These are phyloP conservation scores for Anisogramma anomala DNA, from an alignment of 2,329 filamentous ascomycete genomes.

Conservation along the genomic window DNA sequence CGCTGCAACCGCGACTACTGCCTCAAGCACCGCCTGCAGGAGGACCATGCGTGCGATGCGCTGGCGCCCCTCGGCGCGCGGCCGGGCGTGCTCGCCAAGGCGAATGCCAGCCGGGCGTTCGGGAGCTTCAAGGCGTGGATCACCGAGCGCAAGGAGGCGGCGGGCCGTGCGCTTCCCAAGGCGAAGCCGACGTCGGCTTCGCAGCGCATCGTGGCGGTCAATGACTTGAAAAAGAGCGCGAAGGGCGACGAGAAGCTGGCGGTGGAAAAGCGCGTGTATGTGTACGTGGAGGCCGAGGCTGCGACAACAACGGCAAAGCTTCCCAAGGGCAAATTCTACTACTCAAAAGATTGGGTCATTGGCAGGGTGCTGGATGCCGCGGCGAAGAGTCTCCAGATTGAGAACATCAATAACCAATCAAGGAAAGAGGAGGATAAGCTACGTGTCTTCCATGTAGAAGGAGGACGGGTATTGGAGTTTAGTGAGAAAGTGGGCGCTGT, in stretches of 20 bases:
- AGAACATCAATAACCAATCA: conserved; percentile 73
- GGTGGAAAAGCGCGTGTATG: conserved; percentile 73
- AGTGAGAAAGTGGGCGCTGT: conserved; percentile 68
- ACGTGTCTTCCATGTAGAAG: conserved; percentile 86
- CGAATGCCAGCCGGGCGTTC: conserved; percentile 63
- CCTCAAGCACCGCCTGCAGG: conserved; percentile 61
- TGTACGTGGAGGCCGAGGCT: conserved; percentile 82
- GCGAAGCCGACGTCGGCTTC: conserved; percentile 52
- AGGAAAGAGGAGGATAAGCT: conserved; percentile 67
- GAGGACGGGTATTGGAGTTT: conserved; percentile 75
- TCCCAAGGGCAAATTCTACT: conserved; percentile 72
- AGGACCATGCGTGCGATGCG: conserved; percentile 78
- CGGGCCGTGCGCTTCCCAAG: conserved; percentile 48
- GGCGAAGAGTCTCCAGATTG: conserved; percentile 63
- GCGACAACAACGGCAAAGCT: conserved; percentile 75
- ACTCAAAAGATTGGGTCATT: conserved; percentile 77
- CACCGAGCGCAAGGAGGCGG: conserved; percentile 53
- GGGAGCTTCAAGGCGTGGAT: conserved; percentile 73
- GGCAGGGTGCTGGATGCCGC: conserved; percentile 71
- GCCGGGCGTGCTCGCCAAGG: conserved; percentile 35
- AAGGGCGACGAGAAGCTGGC: conserved; percentile 82
- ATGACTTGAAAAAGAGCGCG: conserved; percentile 70
- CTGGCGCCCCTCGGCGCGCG: conserved; percentile 48
- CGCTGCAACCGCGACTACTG: conserved; percentile 65
- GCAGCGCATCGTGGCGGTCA: conserved; percentile 56